phyloP scores from a whole-genome alignment of 768 basidiomycete species.

The Suillus fuscotomentosus region DNA sequence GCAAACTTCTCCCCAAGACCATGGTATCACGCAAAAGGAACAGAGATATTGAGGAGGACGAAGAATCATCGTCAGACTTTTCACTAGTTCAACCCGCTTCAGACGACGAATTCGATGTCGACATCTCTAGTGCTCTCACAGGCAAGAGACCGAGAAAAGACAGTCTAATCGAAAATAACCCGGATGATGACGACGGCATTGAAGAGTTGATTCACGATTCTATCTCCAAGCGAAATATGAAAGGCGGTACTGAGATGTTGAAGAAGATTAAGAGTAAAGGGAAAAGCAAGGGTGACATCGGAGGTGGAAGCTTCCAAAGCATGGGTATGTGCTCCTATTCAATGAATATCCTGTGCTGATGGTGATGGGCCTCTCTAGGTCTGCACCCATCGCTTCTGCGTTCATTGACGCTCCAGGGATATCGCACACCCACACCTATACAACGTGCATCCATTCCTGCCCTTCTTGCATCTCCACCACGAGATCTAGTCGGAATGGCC shows the following conservation, averaged over 20 bases:
- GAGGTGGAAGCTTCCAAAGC: conserved; percentile 94
- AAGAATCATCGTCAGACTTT: conserved; percentile 13
- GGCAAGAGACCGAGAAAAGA: conserved; percentile 38
- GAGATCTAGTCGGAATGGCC: conserved; percentile 97
- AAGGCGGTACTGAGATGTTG: conserved; percentile 70
- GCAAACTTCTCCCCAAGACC: too few relatives aligned
- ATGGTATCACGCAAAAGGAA: conserved; percentile 33
- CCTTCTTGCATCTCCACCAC: conserved; percentile 78
- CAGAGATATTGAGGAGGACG: conserved; percentile 16
- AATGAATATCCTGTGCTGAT: conserved; percentile 1
- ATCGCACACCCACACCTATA: conserved; percentile 93
- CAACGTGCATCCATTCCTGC: conserved; percentile 88
- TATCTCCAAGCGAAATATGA: conserved; percentile 70
- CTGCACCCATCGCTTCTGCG: conserved; percentile 82
- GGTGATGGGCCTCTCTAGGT: conserved; percentile 41
- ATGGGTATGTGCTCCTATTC: conserved; percentile 63
- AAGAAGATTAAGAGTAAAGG: conserved; percentile 76
- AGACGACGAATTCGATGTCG: conserved; percentile 56
- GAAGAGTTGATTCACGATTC: conserved; percentile 64
- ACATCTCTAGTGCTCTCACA: conserved; percentile 63
- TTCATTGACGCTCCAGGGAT: conserved; percentile 88
- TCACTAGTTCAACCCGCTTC: conserved; percentile 15
- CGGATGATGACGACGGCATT: conserved; percentile 51
- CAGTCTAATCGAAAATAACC: not conserved
- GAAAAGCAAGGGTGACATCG: conserved; percentile 75